Base-by-base conservation (phyloP, 345 rosid species). In the Ailanthus altissimus region DNA sequence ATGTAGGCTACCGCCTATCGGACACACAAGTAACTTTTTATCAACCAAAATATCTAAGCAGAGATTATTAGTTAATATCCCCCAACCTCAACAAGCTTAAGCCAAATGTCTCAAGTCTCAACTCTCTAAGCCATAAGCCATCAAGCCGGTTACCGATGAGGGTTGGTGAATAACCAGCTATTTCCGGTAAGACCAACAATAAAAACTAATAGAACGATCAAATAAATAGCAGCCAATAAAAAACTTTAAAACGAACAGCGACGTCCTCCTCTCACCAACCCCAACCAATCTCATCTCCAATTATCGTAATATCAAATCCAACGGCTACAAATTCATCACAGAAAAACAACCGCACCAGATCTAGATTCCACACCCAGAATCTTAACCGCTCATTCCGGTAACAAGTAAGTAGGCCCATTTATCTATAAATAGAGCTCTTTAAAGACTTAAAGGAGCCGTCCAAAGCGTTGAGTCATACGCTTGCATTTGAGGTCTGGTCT, bases 81-180 rank as follows among this genome's bases (percentile, higher is more conserved):
- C 38, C 3, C 38, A 32, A 32, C 38, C 38, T 32, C 38, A 32
- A 3, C 38, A 32, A 32, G 38, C 38, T 3, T 32, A 32, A 32
- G 38, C 38, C 38, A 32, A 32, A 32, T 32, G 38, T 32, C 38
- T 32, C 38, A 32, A 32, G 2, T 32, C 38, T 32, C 38, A 32
- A 32, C 38, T 32, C 38, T 32, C 38, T 32, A 32, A 32, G 38
- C 38, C 38, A 32, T 32, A 32, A 75, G 86, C 71, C 78, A 46
- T 79, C 78, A 68, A 78, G 77, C 77, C 53, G 69, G 53, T 25
- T 4, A 82, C 85, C 75, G 83, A 78, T 50, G 13, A 64, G 76
- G 83, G 85, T 85, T 82, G 87, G 84, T 85, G 77, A 74, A 75
- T 75, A 67, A 86, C 86, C 76, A 83, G 80, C 67, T 14, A 45